Base-by-base conservation (phyloP, 1,284 basidiomycete genomes). In the Ganoderma sp. region DNA sequence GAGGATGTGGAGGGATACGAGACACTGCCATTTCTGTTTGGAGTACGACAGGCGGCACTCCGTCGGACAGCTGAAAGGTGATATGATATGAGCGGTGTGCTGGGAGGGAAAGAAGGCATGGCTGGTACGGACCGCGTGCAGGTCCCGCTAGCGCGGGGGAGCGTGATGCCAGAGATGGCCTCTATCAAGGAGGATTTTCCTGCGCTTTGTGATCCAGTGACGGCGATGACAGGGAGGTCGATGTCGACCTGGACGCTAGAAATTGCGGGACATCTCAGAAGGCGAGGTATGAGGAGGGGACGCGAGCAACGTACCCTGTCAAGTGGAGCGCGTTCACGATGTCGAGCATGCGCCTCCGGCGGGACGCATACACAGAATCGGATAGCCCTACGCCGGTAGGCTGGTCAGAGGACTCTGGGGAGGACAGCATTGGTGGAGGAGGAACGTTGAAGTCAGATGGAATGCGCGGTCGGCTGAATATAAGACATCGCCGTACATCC, bases 181-280 rank as follows among this genome's bases (percentile, higher is more conserved):
- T 93, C 91, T 17, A 93, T 91, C 1, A 93, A 80, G 0, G 90
- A 91, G 0, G 89, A 91, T 72, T 93, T 93, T 0, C 91, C 92
- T 0, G 88, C 88, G 59, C 87, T 90, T 71, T 78, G 78, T 4
- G 72, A 73, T 7, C 78, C 78, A 19, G 76, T 73, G 32, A 78
- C 91, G 0, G 87, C 89, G 19, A 92, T 90, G 72, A 86, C 83
- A 0, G 91, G 91, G 0, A 92, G 79, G 73, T 92, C 89, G 3
- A 92, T 85, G 61, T 92, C 89, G 0, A 84, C 80, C 70, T 90
- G 85, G 0, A 89, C 85, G 0, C 90, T 92, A 17, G 42, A 2
- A 63, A 12, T 5, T n/a, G 15, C 9, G 7, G 42, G 62, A 25
- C 19, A 57, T 43, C 0, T 60, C 41, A 60, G 41, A 42, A 15